Evolutionary conservation across 495 filamentous ascomycete genomes (phyloP).

Genomic region (Daldinia loculata): DNA sequence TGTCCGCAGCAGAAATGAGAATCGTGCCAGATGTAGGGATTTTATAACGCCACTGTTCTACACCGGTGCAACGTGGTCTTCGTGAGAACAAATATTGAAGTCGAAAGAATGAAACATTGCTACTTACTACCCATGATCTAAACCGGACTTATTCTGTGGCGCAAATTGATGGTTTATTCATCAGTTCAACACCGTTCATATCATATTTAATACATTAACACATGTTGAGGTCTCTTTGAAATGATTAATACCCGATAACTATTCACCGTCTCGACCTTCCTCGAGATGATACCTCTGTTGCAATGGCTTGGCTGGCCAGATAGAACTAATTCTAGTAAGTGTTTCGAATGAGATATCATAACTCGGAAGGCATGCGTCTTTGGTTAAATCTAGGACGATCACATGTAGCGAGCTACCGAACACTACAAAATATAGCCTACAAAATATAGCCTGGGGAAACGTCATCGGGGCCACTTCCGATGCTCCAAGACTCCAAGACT

Average conservation of each 20-base stretch:
- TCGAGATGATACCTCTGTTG: slow-evolving; percentile 5
- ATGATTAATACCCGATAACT: slow-evolving; percentile 7
- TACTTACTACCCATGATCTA: slow-evolving; percentile 15
- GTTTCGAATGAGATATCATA: slow-evolving; percentile 17
- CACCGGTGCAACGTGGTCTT: slow-evolving; percentile 28
- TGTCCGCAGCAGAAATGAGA: slow-evolving; percentile 6
- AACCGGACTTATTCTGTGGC: not conserved
- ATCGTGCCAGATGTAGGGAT: slow-evolving; percentile 8
- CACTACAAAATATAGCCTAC: slow-evolving; percentile 18
- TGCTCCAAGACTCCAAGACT: slow-evolving; percentile 1
- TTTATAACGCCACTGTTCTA: slow-evolving; percentile 10
- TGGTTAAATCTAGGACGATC: slow-evolving; percentile 27
- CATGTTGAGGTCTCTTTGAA: not conserved
- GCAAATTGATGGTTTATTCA: slow-evolving; percentile 9
- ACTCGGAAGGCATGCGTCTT: slow-evolving; percentile 19
- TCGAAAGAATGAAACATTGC: slow-evolving; percentile 11
- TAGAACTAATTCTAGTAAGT: slow-evolving; percentile 18
- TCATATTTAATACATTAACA: slow-evolving; percentile 2
- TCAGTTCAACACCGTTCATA: not conserved
- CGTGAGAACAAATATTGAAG: slow-evolving; percentile 5
- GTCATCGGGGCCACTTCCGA: slow-evolving; percentile 26
- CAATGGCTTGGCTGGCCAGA: slow-evolving; percentile 2
- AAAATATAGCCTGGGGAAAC: slow-evolving; percentile 18
- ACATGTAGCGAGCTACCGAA: slow-evolving; percentile 21
- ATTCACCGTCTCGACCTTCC: slow-evolving; percentile 21